A percentile compares a stretch with the other conserved stretches of the same genome.
phyloP scores from a whole-genome alignment of 352 stramenopile species.

The Phytophthora sp. region DNA sequence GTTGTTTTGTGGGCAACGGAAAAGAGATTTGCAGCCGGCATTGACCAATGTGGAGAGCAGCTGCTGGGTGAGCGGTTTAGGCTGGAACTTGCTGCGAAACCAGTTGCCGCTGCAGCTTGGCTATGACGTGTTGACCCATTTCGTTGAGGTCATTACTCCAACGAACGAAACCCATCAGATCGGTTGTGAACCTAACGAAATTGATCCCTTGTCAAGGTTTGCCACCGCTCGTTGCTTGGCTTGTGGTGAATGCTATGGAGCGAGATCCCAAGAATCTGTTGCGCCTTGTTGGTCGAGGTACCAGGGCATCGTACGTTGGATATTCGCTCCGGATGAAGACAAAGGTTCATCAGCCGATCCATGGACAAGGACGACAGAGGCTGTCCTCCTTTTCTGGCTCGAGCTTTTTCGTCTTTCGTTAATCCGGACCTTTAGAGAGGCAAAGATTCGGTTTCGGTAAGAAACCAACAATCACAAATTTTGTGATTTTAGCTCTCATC shows the following conservation, averaged over 20 bases:
- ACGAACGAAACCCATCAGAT: neutral
- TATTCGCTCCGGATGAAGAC: neutral
- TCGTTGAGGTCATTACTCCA: slow-evolving; percentile 12
- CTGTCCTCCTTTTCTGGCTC: slow-evolving; percentile 29
- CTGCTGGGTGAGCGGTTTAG: slow-evolving; percentile 16
- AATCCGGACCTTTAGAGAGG: slow-evolving; percentile 13
- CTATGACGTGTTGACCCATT: slow-evolving; percentile 6
- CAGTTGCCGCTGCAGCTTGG: slow-evolving; percentile 14
- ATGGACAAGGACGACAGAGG: slow-evolving; percentile 12
- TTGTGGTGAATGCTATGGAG: too few relatives aligned
- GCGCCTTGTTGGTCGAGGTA: neutral
- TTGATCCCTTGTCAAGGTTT: slow-evolving; percentile 3
- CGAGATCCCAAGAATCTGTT: too few relatives aligned
- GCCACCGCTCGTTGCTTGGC: too few relatives aligned
- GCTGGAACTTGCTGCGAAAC: slow-evolving; percentile 25
- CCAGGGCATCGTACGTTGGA: slow-evolving; percentile 10
- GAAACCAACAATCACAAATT: slow-evolving; percentile 5
- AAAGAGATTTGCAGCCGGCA: slow-evolving; percentile 16
- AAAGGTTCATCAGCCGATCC: slow-evolving; percentile 3
- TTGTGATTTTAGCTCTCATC: neutral
- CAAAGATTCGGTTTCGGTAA: slow-evolving; percentile 16
- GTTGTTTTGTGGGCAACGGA: slow-evolving; percentile 23
- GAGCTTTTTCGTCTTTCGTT: slow-evolving; percentile 25
- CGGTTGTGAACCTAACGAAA: neutral
- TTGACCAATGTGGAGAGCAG: slow-evolving; percentile 27